A percentile compares a stretch with the other conserved stretches of the same genome.
Evolutionary conservation across 371 early-diverging fungal species (phyloP).

Genomic region (Massospora cicadina): DNA sequence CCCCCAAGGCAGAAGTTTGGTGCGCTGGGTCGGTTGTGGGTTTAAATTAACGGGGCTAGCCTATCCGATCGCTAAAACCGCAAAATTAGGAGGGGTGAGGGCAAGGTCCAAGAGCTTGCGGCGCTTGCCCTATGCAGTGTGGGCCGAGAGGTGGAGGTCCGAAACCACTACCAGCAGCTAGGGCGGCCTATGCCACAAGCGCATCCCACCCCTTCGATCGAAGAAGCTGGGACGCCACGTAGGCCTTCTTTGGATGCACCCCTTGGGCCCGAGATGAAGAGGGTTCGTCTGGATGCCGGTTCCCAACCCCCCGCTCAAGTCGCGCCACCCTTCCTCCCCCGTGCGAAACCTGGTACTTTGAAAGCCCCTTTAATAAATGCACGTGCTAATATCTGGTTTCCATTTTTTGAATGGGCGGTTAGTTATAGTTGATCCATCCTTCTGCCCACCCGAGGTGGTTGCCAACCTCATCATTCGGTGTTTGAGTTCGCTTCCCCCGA

Average conservation of each 20-base stretch:
- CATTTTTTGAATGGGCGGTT: neutral
- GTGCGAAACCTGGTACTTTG: neutral
- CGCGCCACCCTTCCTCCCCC: neutral
- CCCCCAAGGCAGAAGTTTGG: no score
- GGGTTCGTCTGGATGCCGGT: neutral
- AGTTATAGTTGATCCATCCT: constrained; percentile 69
- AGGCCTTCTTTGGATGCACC: neutral
- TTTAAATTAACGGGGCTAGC: no score
- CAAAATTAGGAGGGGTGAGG: neutral
- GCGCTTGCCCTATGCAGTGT: neutral
- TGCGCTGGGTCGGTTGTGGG: no score
- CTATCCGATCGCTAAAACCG: no score
- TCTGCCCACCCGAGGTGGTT: constrained; percentile 64
- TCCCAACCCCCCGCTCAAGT: neutral
- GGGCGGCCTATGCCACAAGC: neutral
- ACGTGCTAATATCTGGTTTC: neutral
- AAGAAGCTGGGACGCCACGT: neutral
- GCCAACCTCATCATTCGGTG: constrained; percentile 14
- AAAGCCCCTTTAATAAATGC: neutral
- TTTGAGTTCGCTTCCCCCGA: neutral
- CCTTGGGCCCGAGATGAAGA: neutral
- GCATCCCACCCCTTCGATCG: neutral
- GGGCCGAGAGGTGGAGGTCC: neutral
- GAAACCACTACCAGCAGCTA: neutral
- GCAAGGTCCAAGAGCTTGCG: neutral